These are phyloP conservation scores for Lichtheimia corymbifera DNA, from an alignment of 371 early-diverging fungal genomes.

Conservation along the genomic window DNA sequence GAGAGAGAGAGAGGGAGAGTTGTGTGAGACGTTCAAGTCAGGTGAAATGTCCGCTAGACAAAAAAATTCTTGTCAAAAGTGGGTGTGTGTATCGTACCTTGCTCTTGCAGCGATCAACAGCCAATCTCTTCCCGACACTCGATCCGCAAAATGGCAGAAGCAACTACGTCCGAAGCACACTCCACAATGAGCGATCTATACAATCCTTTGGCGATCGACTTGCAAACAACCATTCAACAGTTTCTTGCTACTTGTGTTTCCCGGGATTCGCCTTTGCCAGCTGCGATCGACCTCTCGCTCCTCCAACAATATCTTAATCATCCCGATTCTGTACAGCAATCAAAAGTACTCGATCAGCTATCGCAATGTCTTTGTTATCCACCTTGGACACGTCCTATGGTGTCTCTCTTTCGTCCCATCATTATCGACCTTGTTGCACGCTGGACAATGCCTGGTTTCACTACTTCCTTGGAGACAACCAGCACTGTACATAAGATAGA, in stretches of 20 bases:
- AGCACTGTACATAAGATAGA: constrained; percentile 50
- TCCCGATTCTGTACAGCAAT: constrained; percentile 14
- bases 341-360: constrained; percentile 32
- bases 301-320: constrained; percentile 16
- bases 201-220: constrained; percentile 38
- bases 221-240: constrained; percentile 25
- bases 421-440: constrained; percentile 82
- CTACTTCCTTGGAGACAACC: constrained; percentile 39
- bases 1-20: neutral
- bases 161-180: neutral
- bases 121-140: neutral
- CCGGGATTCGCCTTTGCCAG: constrained; percentile 1
- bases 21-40: neutral
- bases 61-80: neutral
- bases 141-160: constrained; percentile 9
- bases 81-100: neutral
- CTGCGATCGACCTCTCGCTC: constrained; percentile 12
- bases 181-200: constrained; percentile 14
- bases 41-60: too few relatives aligned
- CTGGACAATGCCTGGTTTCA: constrained; percentile 62
- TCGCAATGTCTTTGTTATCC: constrained; percentile 39
- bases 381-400: constrained; percentile 40
- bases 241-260: constrained; percentile 18
- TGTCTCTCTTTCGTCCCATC: constrained; percentile 71
- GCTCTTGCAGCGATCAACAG: neutral